Evolutionary conservation across 2,329 filamentous ascomycete genomes (phyloP).

Genomic region (Neobulgaria alba): DNA sequence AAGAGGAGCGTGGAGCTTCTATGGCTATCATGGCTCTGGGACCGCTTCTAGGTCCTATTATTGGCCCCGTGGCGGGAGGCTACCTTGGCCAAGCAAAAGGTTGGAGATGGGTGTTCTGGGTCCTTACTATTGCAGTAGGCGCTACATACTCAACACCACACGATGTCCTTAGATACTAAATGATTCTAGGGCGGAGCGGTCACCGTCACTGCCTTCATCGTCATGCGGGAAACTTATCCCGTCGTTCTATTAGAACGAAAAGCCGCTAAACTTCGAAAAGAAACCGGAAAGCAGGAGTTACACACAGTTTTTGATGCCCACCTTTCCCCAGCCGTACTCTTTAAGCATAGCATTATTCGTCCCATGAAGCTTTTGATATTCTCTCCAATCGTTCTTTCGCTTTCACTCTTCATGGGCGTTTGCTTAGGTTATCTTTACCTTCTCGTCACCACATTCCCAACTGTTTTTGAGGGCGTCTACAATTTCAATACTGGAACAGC

Average conservation of each 20-base stretch:
- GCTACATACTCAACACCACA: too few relatives aligned
- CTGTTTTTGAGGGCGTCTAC: conserved; percentile 9
- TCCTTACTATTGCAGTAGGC: conserved; percentile 37
- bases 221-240: neutral
- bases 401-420: neutral
- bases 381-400: neutral
- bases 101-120: conserved; percentile 33
- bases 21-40: conserved; percentile 23
- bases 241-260: neutral
- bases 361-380: neutral
- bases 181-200: too few relatives aligned
- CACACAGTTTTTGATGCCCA: neutral
- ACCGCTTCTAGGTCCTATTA: conserved; percentile 25
- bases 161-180: too few relatives aligned
- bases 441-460: conserved; percentile 46
- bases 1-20: conserved; percentile 26
- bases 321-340: neutral
- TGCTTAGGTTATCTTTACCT: conserved; percentile 36
- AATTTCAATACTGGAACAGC: neutral
- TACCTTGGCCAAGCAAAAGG: conserved; percentile 41
- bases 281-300: neutral
- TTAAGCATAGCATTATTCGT: neutral
- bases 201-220: neutral
- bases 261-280: neutral
- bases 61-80: conserved; percentile 26